These are phyloP conservation scores for Obelidium mucronatum DNA, from an alignment of 192 early-diverging fungal genomes.

Conservation along the genomic window DNA sequence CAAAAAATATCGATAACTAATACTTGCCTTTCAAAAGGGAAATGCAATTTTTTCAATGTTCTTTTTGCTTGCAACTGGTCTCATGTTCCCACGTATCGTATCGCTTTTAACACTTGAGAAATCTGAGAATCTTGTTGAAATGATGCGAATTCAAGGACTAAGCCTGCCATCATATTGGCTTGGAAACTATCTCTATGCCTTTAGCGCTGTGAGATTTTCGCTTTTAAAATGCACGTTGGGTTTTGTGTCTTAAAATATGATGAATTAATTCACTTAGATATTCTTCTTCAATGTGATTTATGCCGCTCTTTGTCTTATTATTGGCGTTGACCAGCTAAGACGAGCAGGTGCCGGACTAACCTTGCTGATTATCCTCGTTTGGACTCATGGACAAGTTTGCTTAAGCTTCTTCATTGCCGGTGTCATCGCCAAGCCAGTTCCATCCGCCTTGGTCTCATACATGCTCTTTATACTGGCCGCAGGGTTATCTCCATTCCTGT, in stretches of 20 bases:
- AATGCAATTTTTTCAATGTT: constrained; percentile 27
- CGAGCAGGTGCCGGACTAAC: constrained; percentile 1
- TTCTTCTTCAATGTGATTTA: constrained; percentile 33
- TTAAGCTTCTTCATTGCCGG: constrained; percentile 32
- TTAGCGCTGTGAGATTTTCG: neutral
- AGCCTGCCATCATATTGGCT: constrained; percentile 35
- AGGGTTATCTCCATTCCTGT: constrained; percentile 33
- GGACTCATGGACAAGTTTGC: constrained; percentile 44
- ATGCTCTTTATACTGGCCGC: constrained; percentile 31
- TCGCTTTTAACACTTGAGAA: constrained; percentile 38
- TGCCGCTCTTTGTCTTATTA: constrained; percentile 9
- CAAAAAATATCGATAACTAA: no score
- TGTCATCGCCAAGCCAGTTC: constrained; percentile 30
- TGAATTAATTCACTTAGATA: no score
- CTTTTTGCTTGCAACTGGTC: constrained; percentile 32
- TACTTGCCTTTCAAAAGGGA: constrained; percentile 5
- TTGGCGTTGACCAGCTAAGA: neutral
- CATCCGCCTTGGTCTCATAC: constrained; percentile 30
- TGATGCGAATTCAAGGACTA: constrained; percentile 45
- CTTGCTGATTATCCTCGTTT: constrained; percentile 28
- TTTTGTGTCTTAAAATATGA: no score
- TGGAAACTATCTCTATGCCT: constrained; percentile 40
- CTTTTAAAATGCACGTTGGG: no score
- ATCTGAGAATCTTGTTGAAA: constrained; percentile 40
- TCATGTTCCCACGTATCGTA: constrained; percentile 40